These are phyloP conservation scores for Candida khao-thaluensis DNA, from an alignment of 805 yeast species.

Conservation along the genomic window DNA sequence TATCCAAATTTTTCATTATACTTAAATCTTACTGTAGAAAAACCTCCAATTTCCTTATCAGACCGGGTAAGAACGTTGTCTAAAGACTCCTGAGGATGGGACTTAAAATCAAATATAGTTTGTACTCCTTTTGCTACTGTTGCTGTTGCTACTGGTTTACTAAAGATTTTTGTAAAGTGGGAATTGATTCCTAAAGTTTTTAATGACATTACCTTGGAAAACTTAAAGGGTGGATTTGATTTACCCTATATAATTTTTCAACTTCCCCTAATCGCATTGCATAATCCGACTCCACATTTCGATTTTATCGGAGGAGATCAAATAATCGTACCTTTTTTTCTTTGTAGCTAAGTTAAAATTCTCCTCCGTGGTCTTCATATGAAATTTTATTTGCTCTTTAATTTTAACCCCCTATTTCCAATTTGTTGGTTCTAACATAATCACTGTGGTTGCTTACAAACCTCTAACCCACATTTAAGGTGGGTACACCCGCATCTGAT, in stretches of 20 bases:
- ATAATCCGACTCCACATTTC: slow-evolving; percentile 3
- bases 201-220: slow-evolving; percentile 31
- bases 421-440: no score
- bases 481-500: no score
- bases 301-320: slow-evolving; percentile 2
- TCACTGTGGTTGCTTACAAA: not conserved
- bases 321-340: not conserved
- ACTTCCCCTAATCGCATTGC: slow-evolving; percentile 5
- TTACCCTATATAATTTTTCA: slow-evolving; percentile 8
- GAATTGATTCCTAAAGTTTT: slow-evolving; percentile 41
- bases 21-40: slow-evolving; percentile 59
- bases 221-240: not conserved
- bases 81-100: slow-evolving; percentile 47
- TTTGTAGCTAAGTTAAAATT: not conserved
- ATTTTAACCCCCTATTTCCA: no score
- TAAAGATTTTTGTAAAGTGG: slow-evolving; percentile 34
- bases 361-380: slow-evolving; percentile 7
- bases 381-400: slow-evolving; percentile 4
- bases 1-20: slow-evolving; percentile 31
- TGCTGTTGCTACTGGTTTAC: slow-evolving; percentile 22
- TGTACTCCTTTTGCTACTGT: slow-evolving; percentile 21
- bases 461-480: not conserved
- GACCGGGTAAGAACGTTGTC: slow-evolving; percentile 57
- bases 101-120: slow-evolving; percentile 58
- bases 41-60: slow-evolving; percentile 79